Base-by-base conservation (phyloP, 1,284 basidiomycete species). In the Porogramme epimiltina region DNA sequence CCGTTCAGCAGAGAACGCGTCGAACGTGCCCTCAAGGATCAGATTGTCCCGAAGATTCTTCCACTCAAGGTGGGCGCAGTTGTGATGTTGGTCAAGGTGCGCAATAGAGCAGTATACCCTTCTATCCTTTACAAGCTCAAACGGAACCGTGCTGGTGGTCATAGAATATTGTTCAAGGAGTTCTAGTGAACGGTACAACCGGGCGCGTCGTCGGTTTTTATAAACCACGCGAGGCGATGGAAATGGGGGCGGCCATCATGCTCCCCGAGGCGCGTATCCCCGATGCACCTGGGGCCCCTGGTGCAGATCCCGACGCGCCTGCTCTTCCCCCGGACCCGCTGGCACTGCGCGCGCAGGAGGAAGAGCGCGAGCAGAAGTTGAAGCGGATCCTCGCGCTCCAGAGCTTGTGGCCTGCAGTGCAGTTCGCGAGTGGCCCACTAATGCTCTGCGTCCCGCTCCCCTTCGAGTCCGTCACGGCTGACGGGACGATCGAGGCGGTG, bases 391-490 rank as follows among this genome's bases (percentile, higher is more conserved):
- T 59, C 33, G 45, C 42, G 25, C 15, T 40, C 23, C 54, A 56
- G 36, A 26, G 37, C 9, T 20, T 56, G 23, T 87, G 81, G 81
- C 85, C 85, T 9, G 67, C 84, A 2, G 79, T 87, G 25, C 70
- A 69, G 23, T 87, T 86, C 57, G 75, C 71, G 15, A 73, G 71
- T 34, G 78, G 77, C 3, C 63, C 60, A 20, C 66, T 66, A 38
- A 52, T 78, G 31, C 62, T 85, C 5, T 80, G 80, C 39, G 68
- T 76, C 2, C 84, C 84, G 13, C 64, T 70, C 5, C 75, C 80
- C 18, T 87, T 86, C 54, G 82, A 81, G 16, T 73, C 85, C 19
- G 74, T 81, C 48, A 83, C 82, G 59, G 76, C 77, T 1, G 66
- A 69, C 23, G 83, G 81, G 8, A 66, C 64, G 6, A 69, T 77